Base-by-base conservation (phyloP, 148 eudicot genomes). In the Vaccinium macrocarpon region DNA sequence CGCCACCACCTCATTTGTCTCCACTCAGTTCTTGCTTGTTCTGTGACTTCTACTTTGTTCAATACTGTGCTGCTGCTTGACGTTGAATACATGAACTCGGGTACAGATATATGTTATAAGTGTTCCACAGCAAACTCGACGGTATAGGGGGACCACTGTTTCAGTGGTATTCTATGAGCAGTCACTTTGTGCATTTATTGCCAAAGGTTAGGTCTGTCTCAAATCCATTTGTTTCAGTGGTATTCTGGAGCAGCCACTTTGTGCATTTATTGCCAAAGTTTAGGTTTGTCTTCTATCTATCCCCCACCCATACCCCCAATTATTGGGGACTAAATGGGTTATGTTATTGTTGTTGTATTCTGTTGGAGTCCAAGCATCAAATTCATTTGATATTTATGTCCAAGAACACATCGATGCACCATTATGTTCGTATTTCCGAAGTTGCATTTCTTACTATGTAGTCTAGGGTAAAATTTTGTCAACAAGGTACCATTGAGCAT, bases 31-130 rank as follows among this genome's bases (percentile, higher is more conserved):
- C 12, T 80, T 79, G 2, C 7, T 32, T 80, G 8, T 35, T 50
- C 23, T 52, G 80, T 78, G 59, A 42, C 13, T 52, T 27, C 46
- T 49, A 23, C 23, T n/a, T 46, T 57, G 6, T 50, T 12, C 80
- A 50, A 51, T 23, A n/a, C 12, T 51, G 9, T 77, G 80, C 80
- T 50, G 57, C 59, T 77, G 57, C 80, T 77, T 77, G 42, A 23
- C 21, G 2, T 51, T 25, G 21, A 51, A 66, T 12, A 23, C 72
- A 66, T 25, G 27, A 66, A 66, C 32, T 66, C 1, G 6, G 35
- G 72, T 66, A 66, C 35, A 4, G 13, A 66, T 25, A 12, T 25
- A 11, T 14, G 72, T 35, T 66, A 64, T 64, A 29, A 25, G 29
- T n/a, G n/a, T n/a, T n/a, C n/a, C n/a, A n/a, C n/a, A n/a, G n/a